phyloP scores from a whole-genome alignment of 2,329 filamentous ascomycete species.

The Fusarium caatingaense region DNA sequence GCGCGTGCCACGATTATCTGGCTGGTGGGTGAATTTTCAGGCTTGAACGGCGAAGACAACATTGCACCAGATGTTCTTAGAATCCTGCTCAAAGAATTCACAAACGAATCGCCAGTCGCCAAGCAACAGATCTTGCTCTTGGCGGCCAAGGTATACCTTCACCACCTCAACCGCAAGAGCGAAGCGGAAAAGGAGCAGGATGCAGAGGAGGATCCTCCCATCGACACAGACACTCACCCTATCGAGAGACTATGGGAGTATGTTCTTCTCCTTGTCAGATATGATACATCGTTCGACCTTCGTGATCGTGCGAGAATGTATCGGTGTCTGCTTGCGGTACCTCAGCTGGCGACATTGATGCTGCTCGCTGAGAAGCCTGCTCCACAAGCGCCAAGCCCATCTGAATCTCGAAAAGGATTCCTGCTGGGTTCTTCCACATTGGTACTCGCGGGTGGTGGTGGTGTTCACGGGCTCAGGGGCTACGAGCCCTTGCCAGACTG shows the following conservation, averaged over 20 bases:
- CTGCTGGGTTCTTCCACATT: slow-evolving; percentile 87
- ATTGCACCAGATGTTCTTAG: slow-evolving; percentile 93
- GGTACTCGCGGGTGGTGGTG: slow-evolving; percentile 81
- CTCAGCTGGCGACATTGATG: slow-evolving; percentile 89
- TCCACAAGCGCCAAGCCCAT: slow-evolving; percentile 89
- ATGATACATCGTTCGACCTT: slow-evolving; percentile 94
- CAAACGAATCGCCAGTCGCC: slow-evolving; percentile 83
- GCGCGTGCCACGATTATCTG: slow-evolving; percentile 96
- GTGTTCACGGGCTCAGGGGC: slow-evolving; percentile 78
- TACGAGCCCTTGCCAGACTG: slow-evolving; percentile 86
- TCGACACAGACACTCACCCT: slow-evolving; percentile 64
- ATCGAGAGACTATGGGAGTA: slow-evolving; percentile 87
- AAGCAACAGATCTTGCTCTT: slow-evolving; percentile 93
- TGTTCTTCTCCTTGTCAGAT: slow-evolving; percentile 84
- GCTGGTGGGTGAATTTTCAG: slow-evolving; percentile 95
- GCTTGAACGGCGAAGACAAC: slow-evolving; percentile 82
- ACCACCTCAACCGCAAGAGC: slow-evolving; percentile 78
- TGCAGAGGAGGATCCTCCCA: slow-evolving; percentile 47
- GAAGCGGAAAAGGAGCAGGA: slow-evolving; percentile 54
- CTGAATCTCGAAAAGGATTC: slow-evolving; percentile 81
- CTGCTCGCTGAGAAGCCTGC: slow-evolving; percentile 94
- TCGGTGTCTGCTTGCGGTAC: slow-evolving; percentile 82
- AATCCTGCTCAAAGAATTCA: slow-evolving; percentile 86
- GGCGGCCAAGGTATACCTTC: slow-evolving; percentile 95
- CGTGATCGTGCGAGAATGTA: slow-evolving; percentile 92